A percentile compares a stretch with the other conserved stretches of the same genome.
Evolutionary conservation across 768 basidiomycete genomes (phyloP).

Genomic region (Kockovaella imperatae): DNA sequence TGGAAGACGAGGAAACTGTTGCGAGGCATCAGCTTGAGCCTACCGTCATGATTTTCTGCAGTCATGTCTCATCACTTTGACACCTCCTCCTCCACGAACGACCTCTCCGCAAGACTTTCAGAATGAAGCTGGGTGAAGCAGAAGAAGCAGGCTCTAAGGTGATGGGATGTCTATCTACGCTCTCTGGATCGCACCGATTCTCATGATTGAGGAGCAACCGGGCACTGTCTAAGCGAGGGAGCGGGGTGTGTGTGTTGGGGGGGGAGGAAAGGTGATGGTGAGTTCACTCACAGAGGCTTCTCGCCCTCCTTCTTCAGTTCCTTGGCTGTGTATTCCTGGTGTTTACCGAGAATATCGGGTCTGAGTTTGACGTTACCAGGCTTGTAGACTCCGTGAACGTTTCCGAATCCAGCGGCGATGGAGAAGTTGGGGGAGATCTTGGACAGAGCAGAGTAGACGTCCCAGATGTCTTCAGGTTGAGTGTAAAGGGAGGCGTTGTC

Average conservation of each 20-base stretch:
- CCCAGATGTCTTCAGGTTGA: slow-evolving; percentile 91
- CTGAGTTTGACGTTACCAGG: slow-evolving; percentile 92
- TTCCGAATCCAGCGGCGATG: slow-evolving; percentile 96
- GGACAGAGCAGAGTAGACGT: slow-evolving; percentile 76
- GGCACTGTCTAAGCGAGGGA: slow-evolving; percentile 46
- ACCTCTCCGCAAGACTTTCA: slow-evolving; percentile 1
- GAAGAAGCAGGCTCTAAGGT: slow-evolving; percentile 41
- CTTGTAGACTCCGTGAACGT: slow-evolving; percentile 99
- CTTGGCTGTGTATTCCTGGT: slow-evolving; percentile 67
- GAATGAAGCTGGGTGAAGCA: slow-evolving; percentile 13
- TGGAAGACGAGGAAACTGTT: slow-evolving; percentile 98
- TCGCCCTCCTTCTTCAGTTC: slow-evolving; percentile 55
- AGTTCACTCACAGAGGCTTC: slow-evolving; percentile 72
- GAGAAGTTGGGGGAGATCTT: slow-evolving; percentile 86
- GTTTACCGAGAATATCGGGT: slow-evolving; percentile 83
- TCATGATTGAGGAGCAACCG: slow-evolving; percentile 28
- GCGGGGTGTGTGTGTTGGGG: slow-evolving; percentile 38
- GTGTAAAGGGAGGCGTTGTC: slow-evolving; percentile 94
- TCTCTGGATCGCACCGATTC: slow-evolving; percentile 40
- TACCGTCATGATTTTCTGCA: neutral
- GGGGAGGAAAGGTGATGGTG: slow-evolving; percentile 2
- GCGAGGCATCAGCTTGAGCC: neutral
- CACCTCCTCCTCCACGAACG: slow-evolving; percentile 39
- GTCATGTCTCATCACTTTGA: slow-evolving; percentile 37
- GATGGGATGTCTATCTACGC: slow-evolving; percentile 27